Evolutionary conservation across 192 early-diverging fungal genomes (phyloP).

Genomic region (Thamnidium elegans): DNA sequence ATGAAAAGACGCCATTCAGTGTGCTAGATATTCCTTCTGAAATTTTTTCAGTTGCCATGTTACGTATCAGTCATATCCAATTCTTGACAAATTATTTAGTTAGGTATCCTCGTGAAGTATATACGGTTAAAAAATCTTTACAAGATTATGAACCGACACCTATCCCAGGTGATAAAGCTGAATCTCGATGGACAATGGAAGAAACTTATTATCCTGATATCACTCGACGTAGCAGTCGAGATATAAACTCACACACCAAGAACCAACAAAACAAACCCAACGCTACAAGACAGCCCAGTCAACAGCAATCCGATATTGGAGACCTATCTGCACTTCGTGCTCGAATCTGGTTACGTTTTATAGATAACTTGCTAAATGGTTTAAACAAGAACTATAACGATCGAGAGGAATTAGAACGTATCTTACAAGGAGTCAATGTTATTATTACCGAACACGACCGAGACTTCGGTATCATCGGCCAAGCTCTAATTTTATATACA

Average conservation of each 20-base stretch:
- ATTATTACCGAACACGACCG: conserved; percentile 46
- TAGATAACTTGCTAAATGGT: conserved; percentile 46
- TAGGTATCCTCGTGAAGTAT: conserved; percentile 47
- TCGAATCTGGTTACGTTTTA: conserved; percentile 51
- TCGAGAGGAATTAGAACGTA: conserved; percentile 44
- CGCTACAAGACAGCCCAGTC: conserved; percentile 1
- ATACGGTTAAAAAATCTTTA: conserved; percentile 49
- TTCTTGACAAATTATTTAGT: conserved; percentile 52
- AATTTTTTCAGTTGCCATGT: conserved; percentile 44
- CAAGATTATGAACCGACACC: conserved; percentile 42
- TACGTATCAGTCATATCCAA: conserved; percentile 56
- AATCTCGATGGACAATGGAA: conserved; percentile 5
- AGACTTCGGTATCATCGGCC: conserved; percentile 53
- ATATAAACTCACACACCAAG: neutral
- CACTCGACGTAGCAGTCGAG: neutral
- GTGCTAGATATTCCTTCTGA: conserved; percentile 41
- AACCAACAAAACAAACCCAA: neutral
- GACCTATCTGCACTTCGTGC: conserved; percentile 46
- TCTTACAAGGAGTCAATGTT: conserved; percentile 48
- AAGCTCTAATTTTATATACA: conserved; percentile 47
- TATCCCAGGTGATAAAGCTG: conserved; percentile 2
- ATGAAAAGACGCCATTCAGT: conserved; percentile 28
- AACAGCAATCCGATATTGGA: conserved; percentile 21
- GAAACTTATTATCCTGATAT: conserved; percentile 43
- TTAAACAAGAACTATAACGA: conserved; percentile 52